Percentiles rank a stretch among this genome's conserved stretches.
These are phyloP conservation scores for Aspergillus aculeatus DNA, from an alignment of 2,329 filamentous ascomycete species.

Conservation along the genomic window DNA sequence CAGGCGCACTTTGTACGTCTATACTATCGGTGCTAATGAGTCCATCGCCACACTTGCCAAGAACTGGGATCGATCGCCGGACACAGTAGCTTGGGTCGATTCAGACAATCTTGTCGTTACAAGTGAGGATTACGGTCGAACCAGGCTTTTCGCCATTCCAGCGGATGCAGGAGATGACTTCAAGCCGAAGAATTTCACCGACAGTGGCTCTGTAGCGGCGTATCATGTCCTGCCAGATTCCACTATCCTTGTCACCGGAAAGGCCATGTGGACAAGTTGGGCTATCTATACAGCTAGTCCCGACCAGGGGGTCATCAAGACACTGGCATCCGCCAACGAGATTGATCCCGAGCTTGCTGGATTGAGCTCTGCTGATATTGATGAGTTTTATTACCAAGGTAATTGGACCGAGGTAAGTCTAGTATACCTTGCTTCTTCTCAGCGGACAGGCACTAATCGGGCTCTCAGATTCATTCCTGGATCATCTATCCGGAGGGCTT, in stretches of 20 bases:
- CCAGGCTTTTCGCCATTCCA: constrained; percentile 39
- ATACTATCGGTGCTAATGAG: constrained; percentile 33
- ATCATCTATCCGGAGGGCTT: constrained; percentile 56
- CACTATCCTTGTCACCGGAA: constrained; percentile 34
- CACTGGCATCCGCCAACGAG: constrained; percentile 38
- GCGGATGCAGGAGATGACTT: constrained; percentile 31
- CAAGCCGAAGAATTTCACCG: constrained; percentile 38
- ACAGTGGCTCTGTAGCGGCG: constrained; percentile 30
- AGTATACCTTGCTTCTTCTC: not conserved
- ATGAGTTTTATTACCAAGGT: constrained; percentile 40
- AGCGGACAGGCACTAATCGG: constrained; percentile 7
- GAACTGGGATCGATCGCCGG: constrained; percentile 55
- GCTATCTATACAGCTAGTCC: constrained; percentile 36
- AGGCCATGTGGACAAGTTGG: constrained; percentile 38
- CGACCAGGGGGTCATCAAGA: constrained; percentile 25
- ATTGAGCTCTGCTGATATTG: constrained; percentile 35
- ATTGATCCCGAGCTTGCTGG: constrained; percentile 40
- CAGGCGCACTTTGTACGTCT: constrained; percentile 53
- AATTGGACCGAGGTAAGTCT: constrained; percentile 35
- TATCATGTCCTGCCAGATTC: constrained; percentile 33
- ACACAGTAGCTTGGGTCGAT: constrained; percentile 51
- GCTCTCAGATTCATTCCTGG: constrained; percentile 38
- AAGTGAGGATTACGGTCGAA: constrained; percentile 67
- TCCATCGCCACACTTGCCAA: constrained; percentile 40
- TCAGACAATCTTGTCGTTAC: constrained; percentile 67